phyloP scores from a whole-genome alignment of 306 rosid species.

The Myrica gale region DNA sequence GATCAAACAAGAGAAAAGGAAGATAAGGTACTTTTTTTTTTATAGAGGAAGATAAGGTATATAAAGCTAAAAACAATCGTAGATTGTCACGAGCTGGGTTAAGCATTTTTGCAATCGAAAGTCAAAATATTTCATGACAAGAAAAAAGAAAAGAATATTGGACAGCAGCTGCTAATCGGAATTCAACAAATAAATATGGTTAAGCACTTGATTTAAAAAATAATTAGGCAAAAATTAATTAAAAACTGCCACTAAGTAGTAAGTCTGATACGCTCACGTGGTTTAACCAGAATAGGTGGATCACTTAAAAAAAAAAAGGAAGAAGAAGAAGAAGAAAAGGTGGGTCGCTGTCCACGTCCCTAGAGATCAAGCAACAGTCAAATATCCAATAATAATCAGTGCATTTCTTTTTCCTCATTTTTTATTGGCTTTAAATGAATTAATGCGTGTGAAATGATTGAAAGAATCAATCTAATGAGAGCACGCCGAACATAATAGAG shows the following conservation, averaged over 20 bases:
- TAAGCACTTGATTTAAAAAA: background rate
- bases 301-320: background rate
- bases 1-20: background rate
- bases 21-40: too few relatives aligned
- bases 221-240: background rate
- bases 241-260: conserved; percentile 6
- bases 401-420: background rate
- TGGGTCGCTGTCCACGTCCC: conserved; percentile 34
- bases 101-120: too few relatives aligned
- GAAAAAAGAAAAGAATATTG: too few relatives aligned
- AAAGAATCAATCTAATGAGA: conserved; percentile 13
- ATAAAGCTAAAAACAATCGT: background rate
- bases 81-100: background rate
- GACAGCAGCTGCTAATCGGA: background rate
- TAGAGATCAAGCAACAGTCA: conserved; percentile 30
- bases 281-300: conserved; percentile 40
- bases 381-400: conserved; percentile 20
- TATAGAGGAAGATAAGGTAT: too few relatives aligned
- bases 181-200: background rate
- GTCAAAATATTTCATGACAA: too few relatives aligned
- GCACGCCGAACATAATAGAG: too few relatives aligned
- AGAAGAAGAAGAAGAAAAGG: background rate
- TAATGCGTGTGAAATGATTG: conserved; percentile 28
- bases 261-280: conserved; percentile 30
- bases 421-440: background rate